Percentiles rank a stretch among this genome's conserved stretches.
These are phyloP conservation scores for Dichotomocladium elegans DNA, from an alignment of 371 early-diverging fungal species.

Conservation along the genomic window DNA sequence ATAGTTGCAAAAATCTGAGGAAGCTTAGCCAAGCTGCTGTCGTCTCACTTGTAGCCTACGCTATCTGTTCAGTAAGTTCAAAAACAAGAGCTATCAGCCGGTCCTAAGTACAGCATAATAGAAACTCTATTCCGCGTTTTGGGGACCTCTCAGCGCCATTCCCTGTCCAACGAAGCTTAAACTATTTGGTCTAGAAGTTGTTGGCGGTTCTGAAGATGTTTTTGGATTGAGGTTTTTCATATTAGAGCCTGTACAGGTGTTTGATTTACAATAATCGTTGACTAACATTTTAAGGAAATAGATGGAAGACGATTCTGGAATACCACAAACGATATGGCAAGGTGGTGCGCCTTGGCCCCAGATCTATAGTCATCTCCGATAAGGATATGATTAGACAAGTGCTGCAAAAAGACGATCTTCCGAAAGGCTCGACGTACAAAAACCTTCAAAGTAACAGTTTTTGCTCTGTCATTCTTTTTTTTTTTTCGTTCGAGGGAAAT, in stretches of 20 bases:
- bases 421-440: conserved; percentile 8
- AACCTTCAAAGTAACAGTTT: background rate
- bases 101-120: too few relatives aligned
- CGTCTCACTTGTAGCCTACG: too few relatives aligned
- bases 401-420: conserved; percentile 13
- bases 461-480: background rate
- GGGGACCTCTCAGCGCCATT: conserved; percentile 22
- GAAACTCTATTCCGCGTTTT: conserved; percentile 30
- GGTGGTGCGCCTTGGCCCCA: conserved; percentile 14
- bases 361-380: conserved; percentile 12
- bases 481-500: background rate
- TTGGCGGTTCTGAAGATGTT: background rate
- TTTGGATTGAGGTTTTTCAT: background rate
- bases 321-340: conserved; percentile 19
- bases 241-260: background rate
- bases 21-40: too few relatives aligned
- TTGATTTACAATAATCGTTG: too few relatives aligned
- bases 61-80: too few relatives aligned
- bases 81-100: too few relatives aligned
- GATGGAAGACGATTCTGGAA: conserved; percentile 3
- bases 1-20: too few relatives aligned
- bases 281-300: too few relatives aligned
- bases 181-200: conserved; percentile 13
- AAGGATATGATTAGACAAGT: conserved; percentile 26
- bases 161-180: conserved; percentile 28